Evolutionary conservation across 225 moss, liverwort and hornwort genomes (phyloP).

Genomic region (Polytrichum commune): DNA sequence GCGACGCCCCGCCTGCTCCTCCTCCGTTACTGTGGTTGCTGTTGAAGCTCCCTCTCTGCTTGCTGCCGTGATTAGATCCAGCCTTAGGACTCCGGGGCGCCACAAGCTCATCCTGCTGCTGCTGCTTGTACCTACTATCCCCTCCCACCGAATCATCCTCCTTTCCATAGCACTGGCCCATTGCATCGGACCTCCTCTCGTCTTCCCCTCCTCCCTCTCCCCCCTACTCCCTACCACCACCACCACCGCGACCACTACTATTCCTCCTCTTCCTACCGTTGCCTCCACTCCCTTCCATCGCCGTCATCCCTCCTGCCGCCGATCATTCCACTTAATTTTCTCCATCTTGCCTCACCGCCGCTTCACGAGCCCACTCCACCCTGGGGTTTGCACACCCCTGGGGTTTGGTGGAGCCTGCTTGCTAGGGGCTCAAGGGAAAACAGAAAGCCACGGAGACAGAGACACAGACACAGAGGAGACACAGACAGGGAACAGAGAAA

Average conservation of each 20-base stretch:
- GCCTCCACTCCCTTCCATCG: neutral
- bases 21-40: conserved; percentile 11
- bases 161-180: conserved; percentile 72
- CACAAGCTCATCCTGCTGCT: conserved; percentile 53
- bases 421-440: neutral
- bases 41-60: conserved; percentile 44
- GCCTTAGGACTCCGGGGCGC: conserved; percentile 59
- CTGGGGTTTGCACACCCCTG: neutral
- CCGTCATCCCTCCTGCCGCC: neutral
- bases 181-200: conserved; percentile 37
- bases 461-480: neutral
- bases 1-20: conserved; percentile 61
- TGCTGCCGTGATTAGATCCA: conserved; percentile 51
- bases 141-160: conserved; percentile 91
- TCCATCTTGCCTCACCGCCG: neutral
- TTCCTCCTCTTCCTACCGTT: neutral
- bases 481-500: neutral
- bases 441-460: neutral
- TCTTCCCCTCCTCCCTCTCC: neutral
- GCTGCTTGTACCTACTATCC: conserved; percentile 64
- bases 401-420: neutral
- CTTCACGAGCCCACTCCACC: neutral
- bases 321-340: neutral
- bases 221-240: neutral
- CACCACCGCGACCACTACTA: neutral